Base-by-base conservation (phyloP, 352 stramenopile genomes). In the Hyaloperonospora arabidopsidis region DNA sequence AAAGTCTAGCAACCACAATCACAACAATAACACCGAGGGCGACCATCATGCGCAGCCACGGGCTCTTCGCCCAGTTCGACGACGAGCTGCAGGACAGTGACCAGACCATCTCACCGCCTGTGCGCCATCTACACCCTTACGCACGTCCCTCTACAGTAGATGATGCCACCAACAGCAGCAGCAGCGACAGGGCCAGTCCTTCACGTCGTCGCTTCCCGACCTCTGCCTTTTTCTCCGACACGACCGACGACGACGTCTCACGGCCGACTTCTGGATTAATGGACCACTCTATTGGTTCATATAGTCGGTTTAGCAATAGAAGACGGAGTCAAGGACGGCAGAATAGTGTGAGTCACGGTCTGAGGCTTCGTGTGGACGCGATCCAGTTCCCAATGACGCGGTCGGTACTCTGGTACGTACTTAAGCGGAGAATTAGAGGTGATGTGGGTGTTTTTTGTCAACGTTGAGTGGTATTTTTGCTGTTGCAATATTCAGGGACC, bases 181-280 rank as follows among this genome's bases (percentile, higher is more conserved):
- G 49, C 44, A 36, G 46, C 12, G 40, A 22, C 10, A 39, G 34
- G 12, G 21, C 29, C 17, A 53, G n/a, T 19, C 48, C 39, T 34
- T 28, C 36, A 32, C 49, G 56, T 25, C 39, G 56, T 22, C 57
- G 54, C 28, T 64, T 63, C 32, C 52, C 34, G 10, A 63, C 57
- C 23, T 90, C 79, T 35, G 74, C 74, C 18, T 90, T 83, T 55
- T 90, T 90, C 52, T 64, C 73, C 2, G 79, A 90, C 51, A 83
- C 79, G 28, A 88, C 79, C 7, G 77, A 87, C 56, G 79, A 90
- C 17, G 79, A 90, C 19, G 44, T 54, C 12, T 54, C 53, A 8
- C 38, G 17, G 18, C 45, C 55, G 0, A 10, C 21, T 11, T 7
- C 50, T 7, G 54, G 12, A 11, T n/a, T 19, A 23, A 54, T 47